Evolutionary conservation across 2,329 filamentous ascomycete genomes (phyloP).

Genomic region (Emydomyces testavorans): DNA sequence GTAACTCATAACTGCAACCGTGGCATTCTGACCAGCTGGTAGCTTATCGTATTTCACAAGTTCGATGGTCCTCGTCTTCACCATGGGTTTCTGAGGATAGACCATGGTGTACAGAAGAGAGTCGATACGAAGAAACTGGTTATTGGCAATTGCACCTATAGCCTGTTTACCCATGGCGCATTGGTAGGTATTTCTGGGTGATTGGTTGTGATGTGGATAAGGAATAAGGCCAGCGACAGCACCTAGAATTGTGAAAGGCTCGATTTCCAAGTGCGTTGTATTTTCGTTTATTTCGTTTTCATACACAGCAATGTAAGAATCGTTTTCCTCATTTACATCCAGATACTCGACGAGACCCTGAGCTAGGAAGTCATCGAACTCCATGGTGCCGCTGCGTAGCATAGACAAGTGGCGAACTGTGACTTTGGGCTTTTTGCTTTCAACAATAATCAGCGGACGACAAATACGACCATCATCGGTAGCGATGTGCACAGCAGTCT

Average conservation of each 20-base stretch:
- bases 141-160: constrained; percentile 94
- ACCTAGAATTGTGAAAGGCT: constrained; percentile 91
- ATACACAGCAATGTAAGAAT: constrained; percentile 82
- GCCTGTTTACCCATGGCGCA: constrained; percentile 99
- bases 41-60: constrained; percentile 95
- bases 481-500: constrained; percentile 83
- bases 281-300: constrained; percentile 70
- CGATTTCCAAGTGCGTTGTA: constrained; percentile 92
- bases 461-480: constrained; percentile 97
- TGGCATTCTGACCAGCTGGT: constrained; percentile 91
- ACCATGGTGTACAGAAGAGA: constrained; percentile 93
- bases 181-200: constrained; percentile 95
- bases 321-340: constrained; percentile 97
- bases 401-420: constrained; percentile 66
- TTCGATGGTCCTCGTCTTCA: constrained; percentile 93
- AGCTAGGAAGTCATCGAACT: constrained; percentile 88
- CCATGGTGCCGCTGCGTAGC: constrained; percentile 68
- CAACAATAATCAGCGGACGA: constrained; percentile 87
- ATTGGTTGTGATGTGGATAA: constrained; percentile 98
- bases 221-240: constrained; percentile 94
- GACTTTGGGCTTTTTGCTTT: constrained; percentile 72
- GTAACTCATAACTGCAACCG: constrained; percentile 97
- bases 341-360: constrained; percentile 90
- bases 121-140: constrained; percentile 94
- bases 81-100: constrained; percentile 94